A percentile compares a stretch with the other conserved stretches of the same genome.
These are phyloP conservation scores for Solanum clarkiae DNA, from an alignment of 257 asterid genomes.

Conservation along the genomic window DNA sequence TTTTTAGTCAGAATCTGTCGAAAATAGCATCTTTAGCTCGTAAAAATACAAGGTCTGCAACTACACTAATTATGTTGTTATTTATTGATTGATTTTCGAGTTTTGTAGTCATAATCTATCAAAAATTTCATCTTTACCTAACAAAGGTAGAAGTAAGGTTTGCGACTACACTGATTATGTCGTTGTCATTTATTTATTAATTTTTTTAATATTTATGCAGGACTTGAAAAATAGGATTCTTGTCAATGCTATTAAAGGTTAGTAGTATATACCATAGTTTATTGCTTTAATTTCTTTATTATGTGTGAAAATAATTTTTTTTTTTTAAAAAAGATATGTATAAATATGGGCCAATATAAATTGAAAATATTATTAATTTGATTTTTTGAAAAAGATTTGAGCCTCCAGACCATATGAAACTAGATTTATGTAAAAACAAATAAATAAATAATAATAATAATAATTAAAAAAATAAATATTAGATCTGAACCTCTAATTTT, in stretches of 20 bases:
- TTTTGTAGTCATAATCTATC: neutral
- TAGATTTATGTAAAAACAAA: neutral
- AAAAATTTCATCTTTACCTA: too few species aligned
- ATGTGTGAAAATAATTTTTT: neutral
- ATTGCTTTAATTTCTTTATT: neutral
- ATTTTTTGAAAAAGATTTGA: neutral
- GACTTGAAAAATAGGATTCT: slow-evolving; percentile 56
- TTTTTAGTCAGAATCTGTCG: neutral
- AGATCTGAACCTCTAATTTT: neutral
- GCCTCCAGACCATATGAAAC: neutral
- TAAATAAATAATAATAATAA: neutral
- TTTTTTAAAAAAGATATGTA: too few species aligned
- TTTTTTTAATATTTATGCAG: slow-evolving; percentile 9
- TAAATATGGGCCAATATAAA: neutral
- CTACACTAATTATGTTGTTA: neutral
- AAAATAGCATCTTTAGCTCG: too few species aligned
- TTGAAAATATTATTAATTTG: neutral
- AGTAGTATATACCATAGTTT: neutral
- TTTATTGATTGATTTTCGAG: neutral
- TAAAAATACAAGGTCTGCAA: too few species aligned
- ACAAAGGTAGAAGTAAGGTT: too few species aligned
- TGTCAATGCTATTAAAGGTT: slow-evolving; percentile 56
- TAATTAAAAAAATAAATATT: neutral
- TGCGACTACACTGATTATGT: neutral
- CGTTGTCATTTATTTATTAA: neutral